These are phyloP conservation scores for Thermomyces lanuginosus DNA, from an alignment of 2,329 filamentous ascomycete genomes.

Conservation along the genomic window DNA sequence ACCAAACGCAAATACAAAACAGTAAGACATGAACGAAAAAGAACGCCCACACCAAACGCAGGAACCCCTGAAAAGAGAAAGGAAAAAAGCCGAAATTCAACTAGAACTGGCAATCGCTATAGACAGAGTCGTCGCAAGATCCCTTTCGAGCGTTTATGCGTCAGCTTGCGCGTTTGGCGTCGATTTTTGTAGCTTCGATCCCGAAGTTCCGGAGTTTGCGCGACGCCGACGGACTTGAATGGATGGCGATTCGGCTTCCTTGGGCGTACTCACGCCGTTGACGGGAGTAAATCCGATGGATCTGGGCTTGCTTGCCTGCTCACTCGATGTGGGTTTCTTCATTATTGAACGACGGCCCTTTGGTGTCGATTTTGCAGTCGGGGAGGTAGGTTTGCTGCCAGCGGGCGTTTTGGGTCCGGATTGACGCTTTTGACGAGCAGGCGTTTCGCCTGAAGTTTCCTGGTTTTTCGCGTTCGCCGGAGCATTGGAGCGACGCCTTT, in stretches of 20 bases:
- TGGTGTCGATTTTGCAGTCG: background rate
- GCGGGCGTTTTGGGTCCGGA: background rate
- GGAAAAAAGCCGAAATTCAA: too few species aligned
- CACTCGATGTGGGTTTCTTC: background rate
- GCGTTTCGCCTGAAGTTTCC: background rate
- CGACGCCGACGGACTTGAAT: background rate
- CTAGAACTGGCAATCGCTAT: too few species aligned
- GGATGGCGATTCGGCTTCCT: slow-evolving; percentile 3
- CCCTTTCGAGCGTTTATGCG: too few species aligned
- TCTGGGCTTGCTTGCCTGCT: slow-evolving; percentile 1
- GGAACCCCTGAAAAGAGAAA: too few species aligned
- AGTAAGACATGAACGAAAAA: too few species aligned
- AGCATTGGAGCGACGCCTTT: slow-evolving; percentile 5
- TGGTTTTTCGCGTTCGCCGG: background rate
- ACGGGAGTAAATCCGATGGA: background rate
- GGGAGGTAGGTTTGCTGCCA: background rate
- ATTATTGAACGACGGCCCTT: background rate
- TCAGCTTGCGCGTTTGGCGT: background rate
- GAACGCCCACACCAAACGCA: too few species aligned
- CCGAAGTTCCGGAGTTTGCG: background rate
- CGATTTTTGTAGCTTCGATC: background rate
- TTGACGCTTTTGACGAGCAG: slow-evolving; percentile 3
- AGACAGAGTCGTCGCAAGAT: too few species aligned
- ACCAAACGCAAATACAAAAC: too few species aligned
- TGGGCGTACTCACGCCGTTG: slow-evolving; percentile 1